Percentiles rank a stretch among this genome's conserved stretches.
These are phyloP conservation scores for Globisporangium rhizosaccharum DNA, from an alignment of 352 stramenopile genomes.

Conservation along the genomic window DNA sequence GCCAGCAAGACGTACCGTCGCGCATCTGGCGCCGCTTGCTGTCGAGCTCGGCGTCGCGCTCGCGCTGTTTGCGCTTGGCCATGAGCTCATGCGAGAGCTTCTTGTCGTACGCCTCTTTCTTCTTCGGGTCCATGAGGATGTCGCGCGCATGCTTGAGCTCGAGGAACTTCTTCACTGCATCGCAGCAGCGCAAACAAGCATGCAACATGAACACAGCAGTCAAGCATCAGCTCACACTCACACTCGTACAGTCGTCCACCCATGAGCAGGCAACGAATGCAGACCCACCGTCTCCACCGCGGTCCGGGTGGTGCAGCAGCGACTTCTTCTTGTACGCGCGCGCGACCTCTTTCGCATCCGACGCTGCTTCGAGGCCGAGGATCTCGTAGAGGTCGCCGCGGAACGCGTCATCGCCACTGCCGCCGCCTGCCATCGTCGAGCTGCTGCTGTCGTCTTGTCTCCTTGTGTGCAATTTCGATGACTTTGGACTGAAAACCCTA, in stretches of 20 bases:
- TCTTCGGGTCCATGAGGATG: slow-evolving; percentile 66
- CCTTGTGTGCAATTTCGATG: neutral
- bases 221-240: neutral
- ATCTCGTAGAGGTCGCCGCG: slow-evolving; percentile 68
- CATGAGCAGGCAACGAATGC: neutral
- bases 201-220: neutral
- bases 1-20: slow-evolving; percentile 28
- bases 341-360: slow-evolving; percentile 62
- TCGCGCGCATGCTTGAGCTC: slow-evolving; percentile 77
- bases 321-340: slow-evolving; percentile 83
- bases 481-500: neutral
- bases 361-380: slow-evolving; percentile 59
- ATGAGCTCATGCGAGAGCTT: slow-evolving; percentile 58
- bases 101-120: slow-evolving; percentile 82
- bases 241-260: neutral
- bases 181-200: neutral
- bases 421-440: slow-evolving; percentile 21
- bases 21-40: slow-evolving; percentile 54
- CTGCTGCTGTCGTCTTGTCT: slow-evolving; percentile 2
- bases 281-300: slow-evolving; percentile 63
- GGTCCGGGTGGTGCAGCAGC: slow-evolving; percentile 72
- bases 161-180: slow-evolving; percentile 72
- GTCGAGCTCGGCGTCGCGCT: slow-evolving; percentile 56
- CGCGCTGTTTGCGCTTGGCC: slow-evolving; percentile 59
- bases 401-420: slow-evolving; percentile 13